These are phyloP conservation scores for Fusarium duplospermum DNA, from an alignment of 2,329 filamentous ascomycete species.

Conservation along the genomic window DNA sequence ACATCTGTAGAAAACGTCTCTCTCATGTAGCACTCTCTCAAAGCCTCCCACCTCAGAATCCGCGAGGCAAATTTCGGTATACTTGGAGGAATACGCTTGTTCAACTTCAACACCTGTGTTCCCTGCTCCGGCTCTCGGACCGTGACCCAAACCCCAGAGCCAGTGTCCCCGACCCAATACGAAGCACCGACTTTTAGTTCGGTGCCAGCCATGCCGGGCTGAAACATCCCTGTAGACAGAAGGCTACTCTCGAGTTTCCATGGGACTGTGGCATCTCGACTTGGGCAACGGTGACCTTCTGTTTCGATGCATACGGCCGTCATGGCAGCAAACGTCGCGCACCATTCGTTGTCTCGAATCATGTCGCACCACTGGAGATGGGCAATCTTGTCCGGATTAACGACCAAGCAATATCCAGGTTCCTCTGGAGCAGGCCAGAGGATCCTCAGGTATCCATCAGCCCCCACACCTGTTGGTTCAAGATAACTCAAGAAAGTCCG, in stretches of 20 bases:
- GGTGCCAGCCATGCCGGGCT: background rate
- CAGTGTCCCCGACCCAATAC: background rate
- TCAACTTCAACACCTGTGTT: background rate
- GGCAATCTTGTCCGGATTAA: fast-evolving
- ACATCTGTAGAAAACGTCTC: background rate
- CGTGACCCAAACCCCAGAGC: background rate
- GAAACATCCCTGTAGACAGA: background rate
- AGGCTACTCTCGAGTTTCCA: background rate
- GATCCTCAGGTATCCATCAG: background rate
- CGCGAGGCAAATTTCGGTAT: background rate
- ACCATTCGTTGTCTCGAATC: background rate
- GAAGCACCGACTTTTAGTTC: background rate
- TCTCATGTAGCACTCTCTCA: background rate
- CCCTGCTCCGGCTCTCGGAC: background rate
- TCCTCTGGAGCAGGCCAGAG: background rate
- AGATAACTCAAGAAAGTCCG: background rate
- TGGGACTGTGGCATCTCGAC: background rate
- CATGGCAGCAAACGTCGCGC: background rate
- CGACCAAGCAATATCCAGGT: background rate
- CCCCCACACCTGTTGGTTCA: background rate
- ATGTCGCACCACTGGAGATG: background rate
- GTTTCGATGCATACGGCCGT: background rate
- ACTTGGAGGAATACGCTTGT: background rate
- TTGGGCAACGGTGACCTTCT: background rate
- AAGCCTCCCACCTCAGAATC: background rate